Percentiles rank a stretch among this genome's conserved stretches.
Evolutionary conservation across 148 eudicot species (phyloP).

Genomic region (Limonium bicolor): DNA sequence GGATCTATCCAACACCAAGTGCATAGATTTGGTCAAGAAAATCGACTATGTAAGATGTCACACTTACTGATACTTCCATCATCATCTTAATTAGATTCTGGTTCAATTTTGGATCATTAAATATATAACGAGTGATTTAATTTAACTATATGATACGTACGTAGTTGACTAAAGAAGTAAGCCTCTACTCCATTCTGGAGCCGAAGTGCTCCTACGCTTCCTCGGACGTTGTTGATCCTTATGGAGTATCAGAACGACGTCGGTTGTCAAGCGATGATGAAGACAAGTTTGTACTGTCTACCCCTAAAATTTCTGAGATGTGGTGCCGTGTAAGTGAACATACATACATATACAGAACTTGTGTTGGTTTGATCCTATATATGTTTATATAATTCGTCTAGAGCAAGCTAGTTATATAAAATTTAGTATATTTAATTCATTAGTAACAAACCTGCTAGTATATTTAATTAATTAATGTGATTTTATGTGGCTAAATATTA

Average conservation of each 20-base stretch:
- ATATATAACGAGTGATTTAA: not conserved
- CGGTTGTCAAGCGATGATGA: not conserved
- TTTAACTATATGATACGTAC: not conserved
- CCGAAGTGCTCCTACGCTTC: conserved; percentile 7
- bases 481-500: not conserved
- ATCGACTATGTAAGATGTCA: not conserved
- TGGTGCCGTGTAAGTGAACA: conserved; percentile 7
- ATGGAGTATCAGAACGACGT: not conserved
- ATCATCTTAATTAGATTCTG: not conserved
- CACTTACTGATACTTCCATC: not conserved
- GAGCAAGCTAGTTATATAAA: too few relatives aligned
- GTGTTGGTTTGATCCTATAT: not conserved
- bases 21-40: not conserved
- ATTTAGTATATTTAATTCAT: too few relatives aligned
- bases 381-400: not conserved
- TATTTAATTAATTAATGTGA: not conserved
- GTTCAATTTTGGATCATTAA: too few relatives aligned
- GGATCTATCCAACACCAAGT: not conserved
- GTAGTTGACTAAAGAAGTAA: conserved; percentile 2
- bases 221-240: not conserved
- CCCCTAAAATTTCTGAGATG: conserved; percentile 2
- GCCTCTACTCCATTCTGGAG: not conserved
- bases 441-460: not conserved
- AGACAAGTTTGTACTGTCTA: not conserved
- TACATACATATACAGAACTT: conserved; percentile 4